Evolutionary conservation across 768 basidiomycete species (phyloP), one percentile per base, ranked within the genome.

Genomic region (Termitomyces sp.): DNA sequence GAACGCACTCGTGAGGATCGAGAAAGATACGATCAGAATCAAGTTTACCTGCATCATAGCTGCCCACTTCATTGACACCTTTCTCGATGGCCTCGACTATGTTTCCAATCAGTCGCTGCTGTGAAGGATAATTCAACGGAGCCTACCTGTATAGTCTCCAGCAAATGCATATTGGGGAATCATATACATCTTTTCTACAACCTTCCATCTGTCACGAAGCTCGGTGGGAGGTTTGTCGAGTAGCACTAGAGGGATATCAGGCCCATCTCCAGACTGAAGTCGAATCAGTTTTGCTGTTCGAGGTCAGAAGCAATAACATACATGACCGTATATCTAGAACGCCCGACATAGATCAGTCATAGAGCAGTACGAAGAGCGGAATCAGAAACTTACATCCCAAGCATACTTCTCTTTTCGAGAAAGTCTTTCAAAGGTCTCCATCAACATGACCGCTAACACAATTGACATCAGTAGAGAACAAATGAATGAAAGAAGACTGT

Each of bases 81-180:
- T 86, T 84, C 61, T 82, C 75, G 24, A 89, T 86, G 1, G 87
- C 86, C 58, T 88, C 86, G 24, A 89, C 87, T 86, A 60, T 15
- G 39, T 56, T 16, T 52, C 13, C 61, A 32, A 35, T 65, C 36
- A 60, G 63, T 7, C 60, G 40, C 28, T 54, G n/a, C 22, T 36
- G 16, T 3, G 33, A 32, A 28, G 33, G 18, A 46, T 16, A 53
- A 20, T 53, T 32, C 5, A 48, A 16, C 45, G 54, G 38, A 12
- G 54, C 76, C 32, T 40, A 85, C 86, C 80, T 18, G 87, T 88
- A 64, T 81, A 84, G 65, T 89, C 87, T 5, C 87, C 87, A 7
- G 87, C 81, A 59, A 87, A 89, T 0, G 86, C 81, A 62, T 89
- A 89, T 65, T 89, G 86, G 3, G 86, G 84, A 40, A 86, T 74